Evolutionary conservation across 139 green algal genomes (phyloP).

Genomic region (Chlorella sp.): DNA sequence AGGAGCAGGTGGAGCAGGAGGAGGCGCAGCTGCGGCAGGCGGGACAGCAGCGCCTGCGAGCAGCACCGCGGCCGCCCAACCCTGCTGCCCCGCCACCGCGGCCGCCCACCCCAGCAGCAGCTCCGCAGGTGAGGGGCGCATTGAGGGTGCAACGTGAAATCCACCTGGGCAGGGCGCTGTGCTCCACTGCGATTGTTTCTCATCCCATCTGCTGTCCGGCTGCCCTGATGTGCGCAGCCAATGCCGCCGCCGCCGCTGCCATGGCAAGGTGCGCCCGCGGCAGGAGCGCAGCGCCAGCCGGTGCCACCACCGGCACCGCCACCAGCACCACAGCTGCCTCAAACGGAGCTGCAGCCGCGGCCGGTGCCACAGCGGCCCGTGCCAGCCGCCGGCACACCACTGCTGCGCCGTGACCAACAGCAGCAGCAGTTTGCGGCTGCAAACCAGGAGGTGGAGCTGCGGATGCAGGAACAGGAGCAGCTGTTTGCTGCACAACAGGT

Average conservation of each 20-base stretch:
- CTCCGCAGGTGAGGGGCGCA: neutral
- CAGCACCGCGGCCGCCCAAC: neutral
- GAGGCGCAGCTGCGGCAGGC: conserved; percentile 4
- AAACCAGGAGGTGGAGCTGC: conserved; percentile 12
- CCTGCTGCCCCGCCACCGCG: neutral
- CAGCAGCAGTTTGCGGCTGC: conserved; percentile 17
- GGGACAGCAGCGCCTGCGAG: neutral
- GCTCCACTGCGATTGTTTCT: too few species aligned
- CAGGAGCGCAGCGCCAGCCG: too few species aligned
- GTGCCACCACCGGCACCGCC: neutral
- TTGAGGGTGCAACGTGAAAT: neutral
- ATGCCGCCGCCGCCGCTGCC: too few species aligned
- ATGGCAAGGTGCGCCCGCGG: too few species aligned
- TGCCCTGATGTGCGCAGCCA: too few species aligned
- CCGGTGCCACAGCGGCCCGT: neutral
- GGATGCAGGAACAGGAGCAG: neutral
- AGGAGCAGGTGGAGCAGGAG: conserved; percentile 28
- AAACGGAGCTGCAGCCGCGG: too few species aligned
- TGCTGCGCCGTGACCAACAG: neutral
- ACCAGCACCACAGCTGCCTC: neutral
- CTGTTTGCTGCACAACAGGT: conserved; percentile 4
- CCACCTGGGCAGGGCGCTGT: too few species aligned
- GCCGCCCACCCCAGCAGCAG: neutral
- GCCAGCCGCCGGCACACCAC: neutral
- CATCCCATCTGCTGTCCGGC: too few species aligned